Conservation (phyloP, 2,329 filamentous ascomycete species). For the Pestalotiopsis sp. region DNA sequence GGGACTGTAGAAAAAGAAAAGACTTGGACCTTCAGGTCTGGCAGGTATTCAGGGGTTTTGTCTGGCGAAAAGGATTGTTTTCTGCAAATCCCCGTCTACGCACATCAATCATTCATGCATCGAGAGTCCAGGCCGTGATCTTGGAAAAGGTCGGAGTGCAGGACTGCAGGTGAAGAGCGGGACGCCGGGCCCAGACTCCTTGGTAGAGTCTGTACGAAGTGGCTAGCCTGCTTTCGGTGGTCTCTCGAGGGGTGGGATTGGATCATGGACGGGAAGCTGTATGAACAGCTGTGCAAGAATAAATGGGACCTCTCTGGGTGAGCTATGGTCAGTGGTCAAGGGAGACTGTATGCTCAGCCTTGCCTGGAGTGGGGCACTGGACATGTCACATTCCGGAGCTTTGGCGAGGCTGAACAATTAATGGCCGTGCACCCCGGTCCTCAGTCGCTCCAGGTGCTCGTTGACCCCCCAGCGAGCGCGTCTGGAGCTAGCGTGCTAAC, state of each 20-base stretch:
- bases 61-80: background rate
- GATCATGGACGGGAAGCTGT: background rate
- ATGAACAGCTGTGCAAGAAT: background rate
- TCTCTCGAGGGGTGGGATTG: too few relatives aligned
- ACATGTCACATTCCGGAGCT: background rate
- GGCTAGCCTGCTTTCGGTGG: background rate
- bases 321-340: background rate
- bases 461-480: conserved; percentile 3
- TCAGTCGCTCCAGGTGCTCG: background rate
- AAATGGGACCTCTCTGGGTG: background rate
- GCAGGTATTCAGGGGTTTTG: background rate
- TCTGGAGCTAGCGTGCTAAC: background rate
- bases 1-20: background rate
- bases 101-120: background rate
- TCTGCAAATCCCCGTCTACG: background rate
- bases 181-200: background rate
- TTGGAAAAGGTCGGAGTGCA: background rate
- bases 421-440: background rate
- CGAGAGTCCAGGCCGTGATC: conserved; percentile 1
- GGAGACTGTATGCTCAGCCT: background rate
- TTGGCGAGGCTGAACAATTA: background rate
- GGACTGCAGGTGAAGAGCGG: background rate
- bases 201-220: background rate
- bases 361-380: background rate
- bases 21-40: background rate